Conservation (phyloP, 176 grass and related monocot genomes). For the Phragmites australis region DNA sequence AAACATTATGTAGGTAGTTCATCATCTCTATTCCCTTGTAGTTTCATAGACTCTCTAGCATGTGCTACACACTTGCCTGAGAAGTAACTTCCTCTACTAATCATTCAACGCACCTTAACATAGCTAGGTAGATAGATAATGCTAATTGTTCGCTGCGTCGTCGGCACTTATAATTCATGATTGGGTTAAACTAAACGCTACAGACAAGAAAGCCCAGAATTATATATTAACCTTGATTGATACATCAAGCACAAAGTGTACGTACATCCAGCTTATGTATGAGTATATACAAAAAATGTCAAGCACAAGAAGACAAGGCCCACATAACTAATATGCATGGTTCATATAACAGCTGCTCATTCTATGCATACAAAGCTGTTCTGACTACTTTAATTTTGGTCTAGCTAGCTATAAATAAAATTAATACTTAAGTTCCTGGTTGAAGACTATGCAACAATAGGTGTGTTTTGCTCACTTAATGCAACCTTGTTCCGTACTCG, state of each 20-base stretch:
- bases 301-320: background rate
- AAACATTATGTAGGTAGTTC: background rate
- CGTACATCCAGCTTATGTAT: background rate
- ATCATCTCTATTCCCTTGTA: background rate
- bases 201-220: constrained; percentile 6
- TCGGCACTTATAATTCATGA: constrained; percentile 24
- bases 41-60: constrained; percentile 19
- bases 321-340: too few relatives aligned
- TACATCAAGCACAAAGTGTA: constrained; percentile 8
- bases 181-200: constrained; percentile 44
- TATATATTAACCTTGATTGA: constrained; percentile 24
- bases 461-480: too few relatives aligned
- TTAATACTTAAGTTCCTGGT: too few relatives aligned
- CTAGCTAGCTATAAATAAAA: background rate
- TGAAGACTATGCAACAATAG: too few relatives aligned
- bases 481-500: too few relatives aligned
- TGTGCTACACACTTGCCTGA: constrained; percentile 35
- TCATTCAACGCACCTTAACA: constrained; percentile 31
- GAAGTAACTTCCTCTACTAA: constrained; percentile 57
- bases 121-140: constrained; percentile 33
- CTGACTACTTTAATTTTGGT: background rate
- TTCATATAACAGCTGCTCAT: too few relatives aligned
- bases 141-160: constrained; percentile 13
- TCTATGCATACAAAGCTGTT: background rate
- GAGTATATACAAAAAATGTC: background rate